Percentiles rank a stretch among this genome's conserved stretches.
Conservation (phyloP, 352 stramenopile species). For the Aphanomyces invadans region DNA sequence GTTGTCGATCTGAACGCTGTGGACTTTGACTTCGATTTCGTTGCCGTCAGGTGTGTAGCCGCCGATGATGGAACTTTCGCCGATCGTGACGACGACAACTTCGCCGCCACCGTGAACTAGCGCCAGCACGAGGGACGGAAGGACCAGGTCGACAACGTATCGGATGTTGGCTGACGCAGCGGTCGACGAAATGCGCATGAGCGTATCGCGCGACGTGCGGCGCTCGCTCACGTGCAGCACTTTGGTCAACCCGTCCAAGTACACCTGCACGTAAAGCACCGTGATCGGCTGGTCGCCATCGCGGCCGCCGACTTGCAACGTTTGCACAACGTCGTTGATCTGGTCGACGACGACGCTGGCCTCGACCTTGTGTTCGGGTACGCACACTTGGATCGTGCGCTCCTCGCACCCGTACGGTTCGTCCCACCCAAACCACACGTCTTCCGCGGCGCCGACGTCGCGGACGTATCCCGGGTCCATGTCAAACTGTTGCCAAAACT, state of each 20-base stretch:
- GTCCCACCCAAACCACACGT: slow-evolving; percentile 76
- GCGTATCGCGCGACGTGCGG: slow-evolving; percentile 48
- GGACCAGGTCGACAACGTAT: slow-evolving; percentile 44
- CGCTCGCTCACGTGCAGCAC: slow-evolving; percentile 70
- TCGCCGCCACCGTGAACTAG: slow-evolving; percentile 72
- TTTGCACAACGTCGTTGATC: slow-evolving; percentile 43
- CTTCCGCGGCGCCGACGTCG: slow-evolving; percentile 59
- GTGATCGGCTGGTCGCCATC: too few species aligned
- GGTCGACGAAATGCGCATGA: slow-evolving; percentile 43
- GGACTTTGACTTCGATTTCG: slow-evolving; percentile 76
- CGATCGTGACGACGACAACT: slow-evolving; percentile 57
- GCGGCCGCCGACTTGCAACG: slow-evolving; percentile 46
- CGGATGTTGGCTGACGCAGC: slow-evolving; percentile 21
- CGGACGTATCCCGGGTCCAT: slow-evolving; percentile 24
- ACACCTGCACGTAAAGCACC: slow-evolving; percentile 66
- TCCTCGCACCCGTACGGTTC: slow-evolving; percentile 72
- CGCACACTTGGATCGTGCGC: slow-evolving; percentile 53
- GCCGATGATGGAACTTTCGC: slow-evolving; percentile 60
- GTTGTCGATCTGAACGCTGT: slow-evolving; percentile 78
- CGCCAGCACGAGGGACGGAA: slow-evolving; percentile 61
- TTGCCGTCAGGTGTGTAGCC: slow-evolving; percentile 60
- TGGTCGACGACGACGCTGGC: slow-evolving; percentile 70
- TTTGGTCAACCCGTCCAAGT: slow-evolving; percentile 75
- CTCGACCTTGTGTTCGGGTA: slow-evolving; percentile 35
- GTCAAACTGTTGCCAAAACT: slow-evolving; percentile 72